Base-by-base conservation (phyloP, 2,329 filamentous ascomycete species). In the Cladosporium oxysporum region DNA sequence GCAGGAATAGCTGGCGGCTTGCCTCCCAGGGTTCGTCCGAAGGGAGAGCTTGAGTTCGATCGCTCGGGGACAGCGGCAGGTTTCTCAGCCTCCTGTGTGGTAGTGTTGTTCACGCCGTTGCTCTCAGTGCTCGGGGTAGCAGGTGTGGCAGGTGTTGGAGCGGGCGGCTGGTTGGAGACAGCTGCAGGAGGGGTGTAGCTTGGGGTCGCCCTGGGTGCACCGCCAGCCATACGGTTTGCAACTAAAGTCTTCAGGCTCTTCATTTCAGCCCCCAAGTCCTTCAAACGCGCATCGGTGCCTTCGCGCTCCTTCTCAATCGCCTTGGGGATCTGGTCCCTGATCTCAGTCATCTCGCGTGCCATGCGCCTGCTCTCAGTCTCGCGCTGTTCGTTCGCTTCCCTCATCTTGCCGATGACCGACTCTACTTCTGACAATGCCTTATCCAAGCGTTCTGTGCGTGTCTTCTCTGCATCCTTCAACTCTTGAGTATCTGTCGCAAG, bases 221-320 rank as follows among this genome's bases (percentile, higher is more conserved):
- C 71, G 21, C 67, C 69, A n/a, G 69, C 69, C 72, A 90, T 83
- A 52, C 88, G 81, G 76, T 88, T 90, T 37, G 83, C 83, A 60
- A 99, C 87, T 62, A 99, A 83, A 2, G 91, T 91, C 85, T 97
- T 98, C 73, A 99, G 82, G 76, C 93, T 97, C 82, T 91, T 92
- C 73, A 99, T 84, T 79, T 99, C 95, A 7, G 84, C 86, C 71
- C 91, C 91, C 70, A 99, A 87, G 73, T 98, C 95, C 78, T 89
- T 90, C 66, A 99, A 82, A 58, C 93, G 86, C 70, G 83, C 86
- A 75, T 98, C 93, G 29, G 91, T 92, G 63, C 88, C 84, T 68
- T 94, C 91, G 79, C 94, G 94, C 75, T 97, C 92, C 62, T 90
- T 90, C 69, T 95, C 89, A 73, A 99, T 86, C 2, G 93, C 93